Evolutionary conservation across 176 grass and related monocot species (phyloP).

Genomic region (Zoysia pacifica): DNA sequence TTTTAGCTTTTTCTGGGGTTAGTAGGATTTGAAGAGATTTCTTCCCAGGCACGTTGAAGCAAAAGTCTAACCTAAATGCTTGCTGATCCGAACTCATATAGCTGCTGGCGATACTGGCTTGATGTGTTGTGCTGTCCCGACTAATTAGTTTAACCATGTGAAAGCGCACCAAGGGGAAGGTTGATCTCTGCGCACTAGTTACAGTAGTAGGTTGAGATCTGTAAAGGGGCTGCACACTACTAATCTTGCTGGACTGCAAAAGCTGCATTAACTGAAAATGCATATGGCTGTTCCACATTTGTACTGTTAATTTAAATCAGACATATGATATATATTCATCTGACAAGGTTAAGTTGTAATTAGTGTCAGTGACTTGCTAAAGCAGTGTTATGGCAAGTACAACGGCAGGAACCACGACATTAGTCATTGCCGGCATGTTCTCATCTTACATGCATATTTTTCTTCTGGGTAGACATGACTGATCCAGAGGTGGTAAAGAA

Average conservation of each 20-base stretch:
- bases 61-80: slow-evolving; percentile 53
- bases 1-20: slow-evolving; percentile 55
- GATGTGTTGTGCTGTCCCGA: slow-evolving; percentile 19
- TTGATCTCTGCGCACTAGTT: slow-evolving; percentile 51
- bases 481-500: slow-evolving; percentile 23
- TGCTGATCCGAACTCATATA: slow-evolving; percentile 49
- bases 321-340: slow-evolving; percentile 14
- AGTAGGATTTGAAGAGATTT: slow-evolving; percentile 77
- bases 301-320: slow-evolving; percentile 43
- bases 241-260: slow-evolving; percentile 34
- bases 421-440: slow-evolving; percentile 1
- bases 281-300: slow-evolving; percentile 10
- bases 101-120: slow-evolving; percentile 37
- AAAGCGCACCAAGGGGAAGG: slow-evolving; percentile 32
- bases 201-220: slow-evolving; percentile 29
- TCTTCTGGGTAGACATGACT: slow-evolving; percentile 43
- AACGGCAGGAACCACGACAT: background rate
- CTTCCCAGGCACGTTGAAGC: slow-evolving; percentile 43
- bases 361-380: slow-evolving; percentile 17
- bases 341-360: slow-evolving; percentile 20
- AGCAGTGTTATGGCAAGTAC: slow-evolving; percentile 37
- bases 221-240: slow-evolving; percentile 24
- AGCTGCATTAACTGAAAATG: slow-evolving; percentile 21
- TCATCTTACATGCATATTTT: background rate
- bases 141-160: slow-evolving; percentile 39